phyloP scores from a whole-genome alignment of 78 protist genomes.

The Protostelium mycophagum region DNA sequence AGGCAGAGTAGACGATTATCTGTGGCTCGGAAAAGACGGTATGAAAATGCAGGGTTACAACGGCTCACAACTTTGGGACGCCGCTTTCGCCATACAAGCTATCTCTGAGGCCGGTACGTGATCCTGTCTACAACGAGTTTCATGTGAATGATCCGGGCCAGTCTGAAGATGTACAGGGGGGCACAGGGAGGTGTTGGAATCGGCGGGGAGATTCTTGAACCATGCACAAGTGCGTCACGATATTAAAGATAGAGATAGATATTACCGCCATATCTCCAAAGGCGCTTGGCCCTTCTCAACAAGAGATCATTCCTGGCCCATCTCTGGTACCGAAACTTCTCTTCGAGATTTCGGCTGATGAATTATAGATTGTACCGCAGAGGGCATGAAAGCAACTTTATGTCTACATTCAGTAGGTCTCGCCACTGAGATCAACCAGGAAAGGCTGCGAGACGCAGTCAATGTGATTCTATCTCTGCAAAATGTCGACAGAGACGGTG shows the following conservation, averaged over 20 bases:
- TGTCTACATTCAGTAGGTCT: slow-evolving; percentile 19
- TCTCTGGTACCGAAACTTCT: too few species aligned
- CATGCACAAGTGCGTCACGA: slow-evolving; percentile 71
- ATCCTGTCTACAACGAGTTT: too few species aligned
- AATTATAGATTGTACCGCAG: slow-evolving; percentile 93
- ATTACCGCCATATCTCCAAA: slow-evolving; percentile 73
- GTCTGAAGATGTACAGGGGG: too few species aligned
- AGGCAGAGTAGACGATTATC: slow-evolving; percentile 83
- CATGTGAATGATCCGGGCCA: too few species aligned
- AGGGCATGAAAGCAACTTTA: slow-evolving; percentile 76
- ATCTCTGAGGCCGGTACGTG: slow-evolving; percentile 41
- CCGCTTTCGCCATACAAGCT: slow-evolving; percentile 86
- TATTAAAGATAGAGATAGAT: slow-evolving; percentile 19
- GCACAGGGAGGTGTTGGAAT: slow-evolving; percentile 6
- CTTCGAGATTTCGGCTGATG: too few species aligned
- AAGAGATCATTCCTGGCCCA: slow-evolving; percentile 86
- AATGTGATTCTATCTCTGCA: slow-evolving; percentile 79
- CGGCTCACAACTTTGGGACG: slow-evolving; percentile 96
- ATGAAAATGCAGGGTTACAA: slow-evolving; percentile 94
- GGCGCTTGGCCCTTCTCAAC: slow-evolving; percentile 95
- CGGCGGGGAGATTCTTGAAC: slow-evolving; percentile 73
- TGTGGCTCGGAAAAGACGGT: slow-evolving; percentile 84
- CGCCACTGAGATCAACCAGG: slow-evolving; percentile 26
- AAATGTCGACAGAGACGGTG: slow-evolving; percentile 82
- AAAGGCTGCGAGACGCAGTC: slow-evolving; percentile 76